phyloP scores from a whole-genome alignment of 164 flowering plant species.

The Annona squamosa region DNA sequence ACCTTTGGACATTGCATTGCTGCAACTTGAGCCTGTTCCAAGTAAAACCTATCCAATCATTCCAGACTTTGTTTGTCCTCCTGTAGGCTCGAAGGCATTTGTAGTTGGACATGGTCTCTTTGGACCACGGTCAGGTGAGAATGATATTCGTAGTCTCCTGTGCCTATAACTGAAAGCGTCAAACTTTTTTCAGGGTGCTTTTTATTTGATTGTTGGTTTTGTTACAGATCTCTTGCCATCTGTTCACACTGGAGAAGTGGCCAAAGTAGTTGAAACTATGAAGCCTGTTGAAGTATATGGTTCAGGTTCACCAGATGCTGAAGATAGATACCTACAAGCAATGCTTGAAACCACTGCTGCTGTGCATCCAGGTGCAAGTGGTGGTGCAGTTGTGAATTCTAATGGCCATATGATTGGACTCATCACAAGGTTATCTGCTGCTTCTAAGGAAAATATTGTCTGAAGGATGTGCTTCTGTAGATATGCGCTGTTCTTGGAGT shows the following conservation, averaged over 20 bases:
- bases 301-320: constrained; percentile 13
- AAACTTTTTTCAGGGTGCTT: not conserved
- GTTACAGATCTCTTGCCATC: constrained; percentile 64
- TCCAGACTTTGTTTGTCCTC: constrained; percentile 45
- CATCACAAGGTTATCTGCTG: constrained; percentile 67
- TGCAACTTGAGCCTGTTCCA: constrained; percentile 69
- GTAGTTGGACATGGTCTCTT: constrained; percentile 94
- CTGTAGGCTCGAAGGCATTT: constrained; percentile 62
- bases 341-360: constrained; percentile 97
- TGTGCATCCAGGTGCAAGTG: constrained; percentile 95
- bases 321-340: constrained; percentile 38
- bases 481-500: no score
- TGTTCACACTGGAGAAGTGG: constrained; percentile 63
- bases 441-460: no score
- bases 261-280: constrained; percentile 63
- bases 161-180: not conserved
- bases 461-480: no score
- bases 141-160: not conserved
- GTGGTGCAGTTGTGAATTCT: constrained; percentile 84
- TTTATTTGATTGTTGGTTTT: not conserved
- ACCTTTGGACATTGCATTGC: constrained; percentile 74
- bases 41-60: constrained; percentile 48
- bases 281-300: constrained; percentile 21
- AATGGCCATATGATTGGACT: constrained; percentile 85
- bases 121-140: constrained; percentile 86